Evolutionary conservation across 2,329 filamentous ascomycete genomes (phyloP).

Genomic region (Diaporthe citri): DNA sequence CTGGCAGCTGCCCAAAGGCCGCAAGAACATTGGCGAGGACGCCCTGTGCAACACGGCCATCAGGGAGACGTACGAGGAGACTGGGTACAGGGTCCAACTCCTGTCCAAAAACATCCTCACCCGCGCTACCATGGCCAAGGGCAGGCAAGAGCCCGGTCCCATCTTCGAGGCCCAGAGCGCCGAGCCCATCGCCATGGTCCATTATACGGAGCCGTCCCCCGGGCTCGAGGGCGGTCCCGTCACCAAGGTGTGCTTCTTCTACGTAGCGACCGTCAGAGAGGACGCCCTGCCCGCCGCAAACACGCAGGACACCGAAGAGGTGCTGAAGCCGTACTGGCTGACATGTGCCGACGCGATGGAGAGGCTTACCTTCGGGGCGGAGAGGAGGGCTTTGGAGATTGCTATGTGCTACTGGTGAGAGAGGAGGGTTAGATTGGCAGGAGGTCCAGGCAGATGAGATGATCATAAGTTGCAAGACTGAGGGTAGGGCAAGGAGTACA

Average conservation of each 20-base stretch:
- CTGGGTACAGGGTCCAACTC: constrained; percentile 55
- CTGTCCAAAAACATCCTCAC: constrained; percentile 57
- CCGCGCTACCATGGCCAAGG: constrained; percentile 52
- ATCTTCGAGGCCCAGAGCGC: constrained; percentile 45
- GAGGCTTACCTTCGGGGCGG: constrained; percentile 47
- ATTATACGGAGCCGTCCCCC: constrained; percentile 52
- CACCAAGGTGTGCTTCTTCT: constrained; percentile 56
- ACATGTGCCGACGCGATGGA: constrained; percentile 41
- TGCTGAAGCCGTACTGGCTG: constrained; percentile 45
- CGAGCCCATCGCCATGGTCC: constrained; percentile 53
- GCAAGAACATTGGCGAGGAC: constrained; percentile 61
- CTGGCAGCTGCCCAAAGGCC: constrained; percentile 62
- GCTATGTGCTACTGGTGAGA: constrained; percentile 4
- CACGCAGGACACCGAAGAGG: constrained; percentile 51
- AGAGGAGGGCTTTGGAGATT: constrained; percentile 39
- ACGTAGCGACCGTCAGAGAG: constrained; percentile 50
- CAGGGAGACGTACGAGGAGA: constrained; percentile 63
- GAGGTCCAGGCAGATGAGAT: no score
- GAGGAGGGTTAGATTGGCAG: no score
- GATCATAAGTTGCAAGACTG: background rate
- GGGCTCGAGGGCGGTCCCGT: constrained; percentile 46
- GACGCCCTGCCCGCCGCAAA: constrained; percentile 44
- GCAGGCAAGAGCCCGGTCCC: constrained; percentile 27
- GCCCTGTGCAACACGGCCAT: constrained; percentile 55
- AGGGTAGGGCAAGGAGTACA: background rate